phyloP scores from a whole-genome alignment of 768 basidiomycete genomes.

The Suillus subaureus region DNA sequence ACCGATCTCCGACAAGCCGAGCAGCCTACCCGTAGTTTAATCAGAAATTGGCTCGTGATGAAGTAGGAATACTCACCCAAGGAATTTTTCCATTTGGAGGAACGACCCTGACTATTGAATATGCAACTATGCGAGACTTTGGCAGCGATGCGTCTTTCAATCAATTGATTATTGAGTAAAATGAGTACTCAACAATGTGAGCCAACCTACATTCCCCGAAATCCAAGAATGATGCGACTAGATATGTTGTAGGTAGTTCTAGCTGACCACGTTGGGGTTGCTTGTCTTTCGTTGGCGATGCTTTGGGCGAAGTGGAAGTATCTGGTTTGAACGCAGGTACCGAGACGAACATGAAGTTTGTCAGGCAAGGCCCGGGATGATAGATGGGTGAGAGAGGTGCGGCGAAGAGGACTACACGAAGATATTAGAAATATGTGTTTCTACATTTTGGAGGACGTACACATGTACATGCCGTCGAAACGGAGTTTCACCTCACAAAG shows the following conservation, averaged over 20 bases:
- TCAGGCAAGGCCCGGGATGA: conserved; percentile 38
- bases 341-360: conserved; percentile 50
- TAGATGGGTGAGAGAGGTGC: conserved; percentile 51
- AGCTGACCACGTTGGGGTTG: conserved; percentile 18
- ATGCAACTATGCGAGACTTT: conserved; percentile 38
- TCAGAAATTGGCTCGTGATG: conserved; percentile 28
- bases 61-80: conserved; percentile 43
- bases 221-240: conserved; percentile 58
- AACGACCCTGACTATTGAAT: conserved; percentile 35
- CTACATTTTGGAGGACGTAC: conserved; percentile 35
- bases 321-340: conserved; percentile 34
- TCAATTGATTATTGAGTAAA: conserved; percentile 37
- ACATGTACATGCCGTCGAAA: conserved; percentile 45
- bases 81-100: conserved; percentile 26
- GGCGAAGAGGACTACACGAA: conserved; percentile 40
- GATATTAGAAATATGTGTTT: not conserved
- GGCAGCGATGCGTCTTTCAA: conserved; percentile 36
- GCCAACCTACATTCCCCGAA: conserved; percentile 58
- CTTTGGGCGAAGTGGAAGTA: conserved; percentile 26
- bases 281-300: conserved; percentile 31
- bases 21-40: conserved; percentile 15
- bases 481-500: conserved; percentile 60
- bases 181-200: conserved; percentile 28
- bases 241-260: conserved; percentile 42
- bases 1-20: conserved; percentile 37